Evolutionary conservation across 208 protist genomes (phyloP).

Genomic region (Kentomonas sorsogonicus): DNA sequence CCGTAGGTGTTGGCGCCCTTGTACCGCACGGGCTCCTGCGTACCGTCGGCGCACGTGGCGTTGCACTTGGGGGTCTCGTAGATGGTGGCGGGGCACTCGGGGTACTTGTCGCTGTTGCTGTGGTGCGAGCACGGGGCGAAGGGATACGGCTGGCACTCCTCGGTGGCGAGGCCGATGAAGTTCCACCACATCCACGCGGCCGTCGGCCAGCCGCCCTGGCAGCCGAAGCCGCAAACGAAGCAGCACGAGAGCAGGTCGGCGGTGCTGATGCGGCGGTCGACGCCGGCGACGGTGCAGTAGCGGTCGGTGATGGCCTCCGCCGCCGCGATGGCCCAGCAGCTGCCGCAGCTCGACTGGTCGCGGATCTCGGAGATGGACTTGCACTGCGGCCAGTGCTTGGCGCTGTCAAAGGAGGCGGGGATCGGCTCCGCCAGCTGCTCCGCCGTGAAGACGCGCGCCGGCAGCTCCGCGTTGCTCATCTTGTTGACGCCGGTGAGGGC

Average conservation of each 20-base stretch:
- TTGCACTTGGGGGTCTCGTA: slow-evolving; percentile 80
- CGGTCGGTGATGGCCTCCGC: slow-evolving; percentile 81
- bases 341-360: slow-evolving; percentile 87
- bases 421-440: slow-evolving; percentile 33
- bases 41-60: slow-evolving; percentile 34
- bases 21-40: slow-evolving; percentile 34
- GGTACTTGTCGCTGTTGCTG: slow-evolving; percentile 43
- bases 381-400: slow-evolving; percentile 58
- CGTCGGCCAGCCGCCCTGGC: slow-evolving; percentile 73
- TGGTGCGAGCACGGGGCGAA: slow-evolving; percentile 76
- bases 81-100: slow-evolving; percentile 48
- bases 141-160: slow-evolving; percentile 81
- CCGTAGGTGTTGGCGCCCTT: slow-evolving; percentile 42
- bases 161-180: slow-evolving; percentile 51
- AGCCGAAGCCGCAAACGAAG: slow-evolving; percentile 68
- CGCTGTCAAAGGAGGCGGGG: slow-evolving; percentile 56
- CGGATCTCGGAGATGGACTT: slow-evolving; percentile 59
- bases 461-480: slow-evolving; percentile 22
- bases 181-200: slow-evolving; percentile 70
- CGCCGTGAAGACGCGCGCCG: slow-evolving; percentile 36
- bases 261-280: slow-evolving; percentile 56
- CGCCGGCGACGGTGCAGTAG: slow-evolving; percentile 77
- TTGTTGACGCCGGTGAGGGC: slow-evolving; percentile 40
- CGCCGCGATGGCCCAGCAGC: slow-evolving; percentile 90
- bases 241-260: slow-evolving; percentile 80